Base-by-base conservation (phyloP, 139 green algal species). In the Haematococcus sp. region DNA sequence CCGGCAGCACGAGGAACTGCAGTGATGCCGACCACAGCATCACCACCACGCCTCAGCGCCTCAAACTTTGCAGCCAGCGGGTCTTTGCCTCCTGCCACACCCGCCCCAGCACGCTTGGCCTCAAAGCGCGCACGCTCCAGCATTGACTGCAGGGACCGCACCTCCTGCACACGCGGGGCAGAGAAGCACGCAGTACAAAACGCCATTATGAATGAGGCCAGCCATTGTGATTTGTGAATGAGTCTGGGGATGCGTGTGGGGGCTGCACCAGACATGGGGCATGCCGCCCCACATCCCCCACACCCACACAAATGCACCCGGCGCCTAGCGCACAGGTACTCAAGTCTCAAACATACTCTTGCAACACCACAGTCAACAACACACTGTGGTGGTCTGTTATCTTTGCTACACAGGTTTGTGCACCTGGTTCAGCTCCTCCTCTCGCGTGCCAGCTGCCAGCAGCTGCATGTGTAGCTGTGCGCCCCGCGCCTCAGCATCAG, bases 51-150 rank as follows among this genome's bases (percentile, higher is more conserved):
- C 40, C 40, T 78, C 34, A 78, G 49, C 19, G 63, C 63, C 61
- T 78, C 73, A 25, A 72, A 78, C 63, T 73, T 72, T 4, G 63
- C 63, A 3, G 63, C 65, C 34, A 78, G 52, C 30, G 73, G 73
- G 49, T 78, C 73, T 30, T 68, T 25, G 23, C 43, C 34, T 25
- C 73, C 49, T 64, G 71, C 61, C 63, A 78, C 69, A 63, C 73
- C 49, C 32, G 67, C 60, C 76, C 76, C 40, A 11, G 7, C 11
- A 11, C 40, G 40, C 40, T 49, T 49, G 40, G 40, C 40, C 32
- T 81, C 80, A 11, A 86, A 60, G 11, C 74, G 63, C 20, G 35
- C 65, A 31, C 80, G 73, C 44, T 86, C 81, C 69, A 86, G 70
- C 69, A 66, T 66, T 17, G 35, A 44, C 33, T 83, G 76, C 46